Percentiles rank a stretch among this genome's conserved stretches.
Evolutionary conservation across 805 yeast genomes (phyloP).

Genomic region (Starmerella potacharoeniae): DNA sequence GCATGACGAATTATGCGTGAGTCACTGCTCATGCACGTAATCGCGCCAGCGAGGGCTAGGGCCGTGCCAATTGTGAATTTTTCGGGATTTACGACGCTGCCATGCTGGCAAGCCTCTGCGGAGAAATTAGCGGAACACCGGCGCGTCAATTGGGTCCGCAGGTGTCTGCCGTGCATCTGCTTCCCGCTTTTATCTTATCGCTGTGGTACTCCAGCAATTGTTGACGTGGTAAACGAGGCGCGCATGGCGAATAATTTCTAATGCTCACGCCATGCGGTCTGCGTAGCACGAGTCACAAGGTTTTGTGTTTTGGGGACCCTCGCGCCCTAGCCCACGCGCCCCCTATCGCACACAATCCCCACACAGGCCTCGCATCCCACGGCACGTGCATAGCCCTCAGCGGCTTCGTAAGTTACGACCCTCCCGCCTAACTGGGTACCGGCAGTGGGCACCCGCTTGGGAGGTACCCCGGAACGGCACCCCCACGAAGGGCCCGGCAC

Average conservation of each 20-base stretch:
- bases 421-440: background rate
- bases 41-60: background rate
- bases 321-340: background rate
- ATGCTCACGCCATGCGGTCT: slow-evolving; percentile 1
- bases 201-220: background rate
- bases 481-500: too few relatives aligned
- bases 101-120: too few relatives aligned
- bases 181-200: background rate
- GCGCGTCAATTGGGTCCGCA: background rate
- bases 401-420: background rate
- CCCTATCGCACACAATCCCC: background rate
- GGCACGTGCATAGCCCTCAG: background rate
- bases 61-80: background rate
- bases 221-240: background rate
- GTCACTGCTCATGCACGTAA: slow-evolving; percentile 2
- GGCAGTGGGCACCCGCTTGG: background rate
- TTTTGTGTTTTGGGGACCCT: background rate
- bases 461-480: background rate
- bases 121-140: background rate
- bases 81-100: background rate
- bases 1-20: slow-evolving; percentile 12
- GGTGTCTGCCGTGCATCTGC: background rate
- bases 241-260: background rate
- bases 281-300: background rate
- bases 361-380: background rate